Conservation (phyloP, 208 protist genomes). For the Wallacemonas sp. region DNA sequence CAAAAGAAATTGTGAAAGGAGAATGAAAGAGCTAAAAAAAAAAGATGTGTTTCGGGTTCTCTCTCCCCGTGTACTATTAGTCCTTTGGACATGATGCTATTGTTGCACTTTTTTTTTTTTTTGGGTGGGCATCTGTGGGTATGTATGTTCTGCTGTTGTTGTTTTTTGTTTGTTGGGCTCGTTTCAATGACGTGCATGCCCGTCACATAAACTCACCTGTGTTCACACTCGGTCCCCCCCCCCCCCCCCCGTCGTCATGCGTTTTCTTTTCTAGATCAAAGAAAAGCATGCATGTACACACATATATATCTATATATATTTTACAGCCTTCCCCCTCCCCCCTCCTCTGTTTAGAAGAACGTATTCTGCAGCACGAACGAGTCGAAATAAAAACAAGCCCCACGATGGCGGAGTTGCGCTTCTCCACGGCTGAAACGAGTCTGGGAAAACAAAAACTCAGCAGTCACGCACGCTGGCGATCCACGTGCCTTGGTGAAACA, state of each 20-base stretch:
- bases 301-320: too few relatives aligned
- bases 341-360: too few relatives aligned
- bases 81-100: neutral
- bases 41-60: too few relatives aligned
- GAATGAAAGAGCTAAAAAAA: constrained; percentile 1
- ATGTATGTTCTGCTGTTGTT: constrained; percentile 21
- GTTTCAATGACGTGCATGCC: too few relatives aligned
- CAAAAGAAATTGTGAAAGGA: neutral
- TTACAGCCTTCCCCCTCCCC: too few relatives aligned
- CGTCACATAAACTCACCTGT: too few relatives aligned
- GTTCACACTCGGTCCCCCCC: too few relatives aligned
- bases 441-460: constrained; percentile 4
- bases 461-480: neutral
- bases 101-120: constrained; percentile 16
- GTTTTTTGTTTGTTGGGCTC: constrained; percentile 17
- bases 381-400: constrained; percentile 1
- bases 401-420: too few relatives aligned
- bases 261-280: too few relatives aligned
- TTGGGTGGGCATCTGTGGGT: constrained; percentile 1
- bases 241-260: too few relatives aligned
- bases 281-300: neutral
- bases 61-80: neutral
- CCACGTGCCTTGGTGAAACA: too few relatives aligned
- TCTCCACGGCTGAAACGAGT: too few relatives aligned
- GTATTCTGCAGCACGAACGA: neutral